Evolutionary conservation across 108 stramenopile genomes (phyloP).

Genomic region (Skeletonema menzelii): DNA sequence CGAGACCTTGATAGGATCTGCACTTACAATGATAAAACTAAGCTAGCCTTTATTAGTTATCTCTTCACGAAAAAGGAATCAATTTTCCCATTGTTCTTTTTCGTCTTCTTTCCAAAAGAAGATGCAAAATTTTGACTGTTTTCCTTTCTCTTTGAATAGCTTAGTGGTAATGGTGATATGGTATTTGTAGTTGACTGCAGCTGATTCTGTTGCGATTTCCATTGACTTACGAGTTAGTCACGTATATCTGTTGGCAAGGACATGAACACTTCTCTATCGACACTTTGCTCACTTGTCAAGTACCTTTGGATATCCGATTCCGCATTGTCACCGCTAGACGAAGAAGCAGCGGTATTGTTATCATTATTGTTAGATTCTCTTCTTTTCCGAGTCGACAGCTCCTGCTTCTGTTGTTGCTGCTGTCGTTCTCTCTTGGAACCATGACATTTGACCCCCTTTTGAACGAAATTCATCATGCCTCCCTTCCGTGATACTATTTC

Average conservation of each 20-base stretch:
- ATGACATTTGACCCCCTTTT: background rate
- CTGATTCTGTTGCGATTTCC: constrained; percentile 8
- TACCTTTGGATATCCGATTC: background rate
- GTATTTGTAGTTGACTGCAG: background rate
- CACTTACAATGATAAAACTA: background rate
- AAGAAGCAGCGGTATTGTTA: background rate
- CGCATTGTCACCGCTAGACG: background rate
- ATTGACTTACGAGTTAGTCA: constrained; percentile 3
- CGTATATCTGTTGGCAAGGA: background rate
- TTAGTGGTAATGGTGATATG: background rate
- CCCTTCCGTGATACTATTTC: constrained; percentile 14
- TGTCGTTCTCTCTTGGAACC: background rate
- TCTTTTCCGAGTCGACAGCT: background rate
- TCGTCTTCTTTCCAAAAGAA: constrained; percentile 1
- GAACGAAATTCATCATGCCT: constrained; percentile 24
- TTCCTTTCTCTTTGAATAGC: constrained; percentile 2
- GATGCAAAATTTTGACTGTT: background rate
- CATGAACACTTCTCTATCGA: constrained; percentile 3
- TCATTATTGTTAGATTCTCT: background rate
- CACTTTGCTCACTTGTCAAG: background rate
- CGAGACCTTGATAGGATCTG: no score
- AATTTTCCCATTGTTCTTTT: constrained; percentile 3
- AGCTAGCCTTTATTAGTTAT: background rate
- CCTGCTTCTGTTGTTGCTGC: background rate
- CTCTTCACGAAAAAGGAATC: constrained; percentile 5